Evolutionary conservation across 163 green algal genomes (phyloP).

Genomic region (Chlorella variabilis): DNA sequence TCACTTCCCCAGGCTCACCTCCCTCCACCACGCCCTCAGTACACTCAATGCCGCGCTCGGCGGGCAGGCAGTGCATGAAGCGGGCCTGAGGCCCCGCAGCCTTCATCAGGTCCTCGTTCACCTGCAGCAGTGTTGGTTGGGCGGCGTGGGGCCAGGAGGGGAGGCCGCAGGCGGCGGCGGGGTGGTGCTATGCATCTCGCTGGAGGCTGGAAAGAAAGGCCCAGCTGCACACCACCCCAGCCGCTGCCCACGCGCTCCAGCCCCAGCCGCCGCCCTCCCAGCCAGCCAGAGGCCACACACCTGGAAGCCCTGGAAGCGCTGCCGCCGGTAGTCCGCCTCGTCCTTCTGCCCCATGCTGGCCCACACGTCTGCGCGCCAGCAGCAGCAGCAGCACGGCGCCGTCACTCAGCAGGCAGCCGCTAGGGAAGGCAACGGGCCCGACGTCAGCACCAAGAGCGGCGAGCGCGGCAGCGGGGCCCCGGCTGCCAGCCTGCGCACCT

Average conservation of each 20-base stretch:
- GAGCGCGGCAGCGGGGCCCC: no score
- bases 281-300: constrained; percentile 45
- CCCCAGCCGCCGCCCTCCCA: neutral
- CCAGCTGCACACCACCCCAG: no score
- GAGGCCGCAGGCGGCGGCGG: no score
- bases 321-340: constrained; percentile 81
- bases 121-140: constrained; percentile 59
- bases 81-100: constrained; percentile 81
- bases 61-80: constrained; percentile 98
- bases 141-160: no score
- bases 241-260: no score
- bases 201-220: neutral
- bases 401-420: no score
- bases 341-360: constrained; percentile 99
- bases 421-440: no score
- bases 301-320: constrained; percentile 91
- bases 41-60: constrained; percentile 94
- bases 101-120: constrained; percentile 93
- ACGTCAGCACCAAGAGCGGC: no score
- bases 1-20: neutral
- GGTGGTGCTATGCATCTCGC: no score
- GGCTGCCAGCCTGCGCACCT: neutral
- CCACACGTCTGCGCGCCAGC: constrained; percentile 87
- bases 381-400: no score
- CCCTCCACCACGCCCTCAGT: constrained; percentile 97